phyloP scores from a whole-genome alignment of 2,329 filamentous ascomycete genomes.

The Cladosporium sp. region DNA sequence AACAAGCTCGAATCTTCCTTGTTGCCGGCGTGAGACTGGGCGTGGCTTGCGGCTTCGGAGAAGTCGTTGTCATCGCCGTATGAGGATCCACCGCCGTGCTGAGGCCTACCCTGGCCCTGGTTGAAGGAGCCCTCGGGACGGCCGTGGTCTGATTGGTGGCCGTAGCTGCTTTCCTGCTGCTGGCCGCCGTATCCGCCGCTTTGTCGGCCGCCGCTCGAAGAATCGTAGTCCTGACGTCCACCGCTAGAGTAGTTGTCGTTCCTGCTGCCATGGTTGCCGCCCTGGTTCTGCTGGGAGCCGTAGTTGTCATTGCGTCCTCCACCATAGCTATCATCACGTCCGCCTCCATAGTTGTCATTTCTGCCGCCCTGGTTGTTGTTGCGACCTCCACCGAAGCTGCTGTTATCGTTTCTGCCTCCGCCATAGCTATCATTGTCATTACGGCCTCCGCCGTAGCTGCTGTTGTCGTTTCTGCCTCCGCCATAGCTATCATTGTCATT shows the following conservation, averaged over 20 bases:
- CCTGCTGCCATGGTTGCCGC: slow-evolving; percentile 28
- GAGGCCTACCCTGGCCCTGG: slow-evolving; percentile 40
- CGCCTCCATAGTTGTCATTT: slow-evolving; percentile 24
- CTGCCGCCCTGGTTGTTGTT: slow-evolving; percentile 14
- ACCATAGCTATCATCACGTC: neutral
- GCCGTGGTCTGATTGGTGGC: slow-evolving; percentile 36
- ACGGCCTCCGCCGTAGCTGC: slow-evolving; percentile 22
- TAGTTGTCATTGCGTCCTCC: neutral
- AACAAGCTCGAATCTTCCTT: slow-evolving; percentile 57
- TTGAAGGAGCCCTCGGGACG: slow-evolving; percentile 35
- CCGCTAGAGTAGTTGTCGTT: slow-evolving; percentile 4
- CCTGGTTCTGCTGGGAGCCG: slow-evolving; percentile 25
- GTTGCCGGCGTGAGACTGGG: slow-evolving; percentile 55
- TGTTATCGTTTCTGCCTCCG: slow-evolving; percentile 24
- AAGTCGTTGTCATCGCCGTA: slow-evolving; percentile 53
- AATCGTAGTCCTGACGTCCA: slow-evolving; percentile 21
- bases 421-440: slow-evolving; percentile 20
- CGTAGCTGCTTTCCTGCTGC: slow-evolving; percentile 29
- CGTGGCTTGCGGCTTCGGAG: slow-evolving; percentile 57
- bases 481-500: slow-evolving; percentile 21
- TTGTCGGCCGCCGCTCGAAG: slow-evolving; percentile 24
- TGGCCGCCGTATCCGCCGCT: slow-evolving; percentile 29
- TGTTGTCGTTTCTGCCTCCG: slow-evolving; percentile 23
- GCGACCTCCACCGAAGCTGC: slow-evolving; percentile 24
- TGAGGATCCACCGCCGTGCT: slow-evolving; percentile 42